Evolutionary conservation across 1,284 basidiomycete species (phyloP), one percentile per base, ranked within the genome.

Genomic region (Meripilus lineatus): DNA sequence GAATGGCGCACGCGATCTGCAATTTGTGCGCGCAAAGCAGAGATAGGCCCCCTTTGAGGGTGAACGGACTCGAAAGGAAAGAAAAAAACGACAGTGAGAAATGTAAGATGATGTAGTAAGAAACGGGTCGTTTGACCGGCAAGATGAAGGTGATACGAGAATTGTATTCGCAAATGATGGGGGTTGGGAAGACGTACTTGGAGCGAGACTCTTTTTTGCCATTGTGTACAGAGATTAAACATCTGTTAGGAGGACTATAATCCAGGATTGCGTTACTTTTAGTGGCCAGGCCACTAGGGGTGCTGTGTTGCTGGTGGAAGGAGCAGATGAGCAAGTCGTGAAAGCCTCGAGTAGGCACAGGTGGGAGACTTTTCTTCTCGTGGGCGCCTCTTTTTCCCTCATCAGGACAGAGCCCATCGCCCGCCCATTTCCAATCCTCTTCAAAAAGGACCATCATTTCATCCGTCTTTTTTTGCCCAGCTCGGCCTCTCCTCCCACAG

Each of bases 131-230:
- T 14, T 34, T 42, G 42, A 18, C 40, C 21, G 41, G 48, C 41
- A 45, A 39, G n/a, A n/a, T n/a, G n/a, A n/a, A n/a, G n/a, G n/a
- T n/a, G n/a, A n/a, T n/a, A n/a, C n/a, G n/a, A n/a, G n/a, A n/a
- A n/a, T n/a, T n/a, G n/a, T n/a, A n/a, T n/a, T n/a, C n/a, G 38
- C 34, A 33, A 45, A 37, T 48, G 40, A 32, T 38, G 23, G 50
- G 39, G 45, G 47, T 30, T 33, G 33, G 47, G 47, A 49, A 40
- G 46, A 62, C 61, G 50, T 48, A 65, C 62, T 52, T 42, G 59
- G 58, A 38, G 52, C 49, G 38, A 51, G 42, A 48, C 49, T 50
- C 54, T 61, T 64, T 62, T 65, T 65, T 55, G 63, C 55, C 63
- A 65, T 65, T 46, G 36, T 54, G 49, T 43, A 30, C 13, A 42